Evolutionary conservation across 768 basidiomycete species (phyloP).

Genomic region (Panellus pusillus): DNA sequence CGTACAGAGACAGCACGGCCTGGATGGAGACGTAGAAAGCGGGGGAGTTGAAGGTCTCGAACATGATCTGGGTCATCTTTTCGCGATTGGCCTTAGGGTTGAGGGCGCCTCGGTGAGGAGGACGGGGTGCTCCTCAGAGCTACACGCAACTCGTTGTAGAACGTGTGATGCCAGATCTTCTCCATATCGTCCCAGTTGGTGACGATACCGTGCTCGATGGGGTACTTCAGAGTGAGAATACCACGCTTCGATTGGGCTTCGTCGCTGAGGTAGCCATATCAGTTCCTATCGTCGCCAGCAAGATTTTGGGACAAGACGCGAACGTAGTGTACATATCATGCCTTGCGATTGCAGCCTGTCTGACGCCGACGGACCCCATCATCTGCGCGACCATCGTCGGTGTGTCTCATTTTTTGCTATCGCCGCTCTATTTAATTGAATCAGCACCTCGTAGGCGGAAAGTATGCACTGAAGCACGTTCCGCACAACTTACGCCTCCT

Average conservation of each 20-base stretch:
- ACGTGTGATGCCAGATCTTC: no score
- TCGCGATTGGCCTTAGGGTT: slow-evolving; percentile 71
- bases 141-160: slow-evolving; percentile 5
- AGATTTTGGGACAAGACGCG: no score
- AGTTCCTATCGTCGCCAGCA: no score
- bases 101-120: slow-evolving; percentile 66
- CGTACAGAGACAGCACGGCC: slow-evolving; percentile 2
- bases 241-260: slow-evolving; percentile 72
- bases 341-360: slow-evolving; percentile 84
- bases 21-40: slow-evolving; percentile 4
- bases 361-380: slow-evolving; percentile 95
- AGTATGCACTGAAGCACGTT: slow-evolving; percentile 68
- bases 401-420: slow-evolving; percentile 26
- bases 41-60: slow-evolving; percentile 10
- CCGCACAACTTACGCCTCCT: slow-evolving; percentile 76
- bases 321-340: slow-evolving; percentile 68
- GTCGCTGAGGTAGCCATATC: no score
- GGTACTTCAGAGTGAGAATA: slow-evolving; percentile 73
- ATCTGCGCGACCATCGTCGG: slow-evolving; percentile 83
- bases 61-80: no score
- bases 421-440: neutral
- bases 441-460: slow-evolving; percentile 49
- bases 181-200: slow-evolving; percentile 14
- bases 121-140: slow-evolving; percentile 29
- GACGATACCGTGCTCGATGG: slow-evolving; percentile 24